Conservation (phyloP, 1,284 basidiomycete species). For the Ceratobasidium papillatum region DNA sequence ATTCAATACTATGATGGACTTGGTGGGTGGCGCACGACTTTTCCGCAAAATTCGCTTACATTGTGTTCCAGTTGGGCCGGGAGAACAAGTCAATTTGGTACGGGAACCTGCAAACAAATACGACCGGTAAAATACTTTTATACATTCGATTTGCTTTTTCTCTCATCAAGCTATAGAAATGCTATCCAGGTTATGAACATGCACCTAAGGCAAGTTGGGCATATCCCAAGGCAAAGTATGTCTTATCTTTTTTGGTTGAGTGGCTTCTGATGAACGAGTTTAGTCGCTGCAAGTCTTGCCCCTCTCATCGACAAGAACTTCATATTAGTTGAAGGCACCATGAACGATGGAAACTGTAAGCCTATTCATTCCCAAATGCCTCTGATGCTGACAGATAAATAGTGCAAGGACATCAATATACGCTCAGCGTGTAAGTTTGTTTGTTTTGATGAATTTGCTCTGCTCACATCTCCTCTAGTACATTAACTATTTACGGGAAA, state of each 20-base stretch:
- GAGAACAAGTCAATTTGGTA: constrained; percentile 78
- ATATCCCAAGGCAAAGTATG: constrained; percentile 66
- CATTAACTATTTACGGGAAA: constrained; percentile 74
- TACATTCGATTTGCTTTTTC: neutral
- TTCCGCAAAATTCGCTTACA: neutral
- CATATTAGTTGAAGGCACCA: constrained; percentile 73
- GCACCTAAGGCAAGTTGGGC: constrained; percentile 75
- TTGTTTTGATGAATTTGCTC: constrained; percentile 39
- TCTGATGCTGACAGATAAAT: constrained; percentile 3
- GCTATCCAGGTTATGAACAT: constrained; percentile 85
- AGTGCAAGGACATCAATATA: constrained; percentile 29
- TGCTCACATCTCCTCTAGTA: constrained; percentile 54
- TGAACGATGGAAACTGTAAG: constrained; percentile 73
- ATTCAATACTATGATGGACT: constrained; percentile 81
- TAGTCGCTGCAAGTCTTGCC: constrained; percentile 66
- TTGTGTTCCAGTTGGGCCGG: constrained; percentile 72
- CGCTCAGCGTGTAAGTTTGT: constrained; percentile 9
- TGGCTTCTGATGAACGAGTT: neutral
- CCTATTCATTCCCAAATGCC: constrained; percentile 31
- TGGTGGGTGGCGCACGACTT: constrained; percentile 24
- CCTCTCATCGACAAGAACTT: constrained; percentile 71
- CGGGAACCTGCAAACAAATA: constrained; percentile 74
- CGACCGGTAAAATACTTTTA: constrained; percentile 61
- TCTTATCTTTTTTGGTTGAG: neutral
- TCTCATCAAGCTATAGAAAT: constrained; percentile 58